Percentiles rank a stretch among this genome's conserved stretches.
phyloP scores from a whole-genome alignment of 2,329 filamentous ascomycete genomes.

The Nigrospora sphaerica region DNA sequence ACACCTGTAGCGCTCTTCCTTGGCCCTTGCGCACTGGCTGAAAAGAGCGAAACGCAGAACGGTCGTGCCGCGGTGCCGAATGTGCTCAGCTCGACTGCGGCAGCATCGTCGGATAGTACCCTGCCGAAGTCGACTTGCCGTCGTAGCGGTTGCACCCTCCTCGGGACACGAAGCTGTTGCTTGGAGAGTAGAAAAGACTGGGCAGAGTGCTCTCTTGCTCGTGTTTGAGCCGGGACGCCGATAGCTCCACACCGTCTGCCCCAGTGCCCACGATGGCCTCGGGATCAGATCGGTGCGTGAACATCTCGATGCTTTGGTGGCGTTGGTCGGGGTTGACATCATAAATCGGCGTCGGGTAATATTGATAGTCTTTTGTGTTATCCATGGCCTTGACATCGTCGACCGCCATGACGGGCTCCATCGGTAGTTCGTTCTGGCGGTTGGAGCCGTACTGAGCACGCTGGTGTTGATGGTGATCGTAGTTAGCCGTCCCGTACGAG shows the following conservation, averaged over 20 bases:
- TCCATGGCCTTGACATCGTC: slow-evolving; percentile 14
- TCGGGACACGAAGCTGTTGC: slow-evolving; percentile 27
- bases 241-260: slow-evolving; percentile 22
- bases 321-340: slow-evolving; percentile 34
- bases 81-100: slow-evolving; percentile 36
- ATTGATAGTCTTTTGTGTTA: slow-evolving; percentile 44
- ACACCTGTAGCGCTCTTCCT: too few species aligned
- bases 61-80: too few species aligned
- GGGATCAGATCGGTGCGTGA: slow-evolving; percentile 28
- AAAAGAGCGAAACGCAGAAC: too few species aligned
- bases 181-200: slow-evolving; percentile 40
- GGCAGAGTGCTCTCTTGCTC: slow-evolving; percentile 41
- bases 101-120: slow-evolving; percentile 46
- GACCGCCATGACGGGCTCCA: slow-evolving; percentile 27
- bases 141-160: slow-evolving; percentile 43
- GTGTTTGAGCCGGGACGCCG: slow-evolving; percentile 37
- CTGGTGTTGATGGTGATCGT: slow-evolving; percentile 32
- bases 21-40: too few species aligned
- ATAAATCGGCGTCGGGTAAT: slow-evolving; percentile 45
- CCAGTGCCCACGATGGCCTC: slow-evolving; percentile 18
- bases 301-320: slow-evolving; percentile 39
- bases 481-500: slow-evolving; percentile 24
- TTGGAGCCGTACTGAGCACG: slow-evolving; percentile 25
- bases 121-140: slow-evolving; percentile 41
- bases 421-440: slow-evolving; percentile 40